Percentiles rank a stretch among this genome's conserved stretches.
phyloP scores from a whole-genome alignment of 805 yeast species.

The Kuraishia molischiana region DNA sequence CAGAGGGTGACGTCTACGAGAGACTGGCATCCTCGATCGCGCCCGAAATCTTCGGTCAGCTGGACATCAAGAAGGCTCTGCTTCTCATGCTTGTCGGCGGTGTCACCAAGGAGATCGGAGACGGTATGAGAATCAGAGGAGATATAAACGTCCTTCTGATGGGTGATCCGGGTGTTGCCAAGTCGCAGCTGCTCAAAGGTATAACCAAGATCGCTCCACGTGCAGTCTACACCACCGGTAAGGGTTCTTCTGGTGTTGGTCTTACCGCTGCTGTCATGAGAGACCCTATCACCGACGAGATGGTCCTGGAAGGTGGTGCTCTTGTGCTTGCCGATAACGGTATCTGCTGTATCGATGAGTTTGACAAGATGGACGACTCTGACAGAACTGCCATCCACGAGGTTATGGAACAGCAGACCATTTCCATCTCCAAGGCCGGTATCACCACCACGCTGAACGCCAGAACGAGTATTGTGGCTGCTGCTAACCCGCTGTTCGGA shows the following conservation, averaged over 20 bases:
- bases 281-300: constrained; percentile 98
- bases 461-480: constrained; percentile 89
- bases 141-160: constrained; percentile 91
- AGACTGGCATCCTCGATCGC: constrained; percentile 84
- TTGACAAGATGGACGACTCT: constrained; percentile 95
- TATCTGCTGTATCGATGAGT: constrained; percentile 97
- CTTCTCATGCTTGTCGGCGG: constrained; percentile 86
- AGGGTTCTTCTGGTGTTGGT: constrained; percentile 98
- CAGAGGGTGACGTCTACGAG: constrained; percentile 66
- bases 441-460: constrained; percentile 94
- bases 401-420: constrained; percentile 99
- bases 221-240: constrained; percentile 95
- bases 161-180: constrained; percentile 99
- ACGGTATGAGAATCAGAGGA: constrained; percentile 96
- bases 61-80: constrained; percentile 87
- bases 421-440: constrained; percentile 95
- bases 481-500: constrained; percentile 97
- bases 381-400: constrained; percentile 98
- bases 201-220: constrained; percentile 91
- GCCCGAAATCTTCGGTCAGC: constrained; percentile 93
- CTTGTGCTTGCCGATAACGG: constrained; percentile 95
- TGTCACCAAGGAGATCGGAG: constrained; percentile 88
- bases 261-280: constrained; percentile 98
- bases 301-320: constrained; percentile 98
- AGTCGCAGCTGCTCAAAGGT: constrained; percentile 88